Percentiles rank a stretch among this genome's conserved stretches.
Evolutionary conservation across 768 basidiomycete genomes (phyloP).

Genomic region (Solioccasus polychromus): DNA sequence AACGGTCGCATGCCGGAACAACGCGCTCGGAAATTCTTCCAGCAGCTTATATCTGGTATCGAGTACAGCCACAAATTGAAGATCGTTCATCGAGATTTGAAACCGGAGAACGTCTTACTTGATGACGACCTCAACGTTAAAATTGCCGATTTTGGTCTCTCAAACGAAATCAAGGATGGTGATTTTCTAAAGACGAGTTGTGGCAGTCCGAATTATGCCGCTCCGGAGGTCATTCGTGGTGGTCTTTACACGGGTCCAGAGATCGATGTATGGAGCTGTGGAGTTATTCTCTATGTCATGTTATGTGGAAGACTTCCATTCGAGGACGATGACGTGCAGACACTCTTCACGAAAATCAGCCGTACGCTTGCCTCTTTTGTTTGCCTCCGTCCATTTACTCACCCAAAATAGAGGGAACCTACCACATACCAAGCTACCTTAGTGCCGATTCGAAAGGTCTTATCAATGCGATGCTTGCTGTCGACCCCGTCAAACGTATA

Average conservation of each 20-base stretch:
- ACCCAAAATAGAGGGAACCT: slow-evolving; percentile 66
- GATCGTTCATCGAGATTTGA: slow-evolving; percentile 97
- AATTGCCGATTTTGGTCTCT: slow-evolving; percentile 98
- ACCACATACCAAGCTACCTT: slow-evolving; percentile 80
- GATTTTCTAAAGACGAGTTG: slow-evolving; percentile 97
- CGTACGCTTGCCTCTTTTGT: slow-evolving; percentile 44
- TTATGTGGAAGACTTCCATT: slow-evolving; percentile 93
- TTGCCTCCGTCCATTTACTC: neutral
- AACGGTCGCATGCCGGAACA: slow-evolving; percentile 88
- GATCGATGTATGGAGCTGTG: slow-evolving; percentile 98
- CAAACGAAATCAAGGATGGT: slow-evolving; percentile 94
- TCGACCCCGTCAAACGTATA: slow-evolving; percentile 93
- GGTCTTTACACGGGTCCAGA: slow-evolving; percentile 96
- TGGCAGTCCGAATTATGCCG: slow-evolving; percentile 98
- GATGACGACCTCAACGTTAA: slow-evolving; percentile 89
- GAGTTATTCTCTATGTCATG: slow-evolving; percentile 99
- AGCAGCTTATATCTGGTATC: slow-evolving; percentile 96
- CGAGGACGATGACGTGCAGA: slow-evolving; percentile 94
- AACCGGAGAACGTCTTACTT: slow-evolving; percentile 92
- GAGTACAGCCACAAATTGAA: slow-evolving; percentile 96
- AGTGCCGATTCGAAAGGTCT: slow-evolving; percentile 75
- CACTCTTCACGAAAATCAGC: slow-evolving; percentile 91
- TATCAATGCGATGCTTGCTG: slow-evolving; percentile 85
- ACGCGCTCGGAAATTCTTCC: slow-evolving; percentile 92
- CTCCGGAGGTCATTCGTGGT: slow-evolving; percentile 95